Conservation (phyloP, 371 early-diverging fungal genomes). For the Blakeslea trispora region DNA sequence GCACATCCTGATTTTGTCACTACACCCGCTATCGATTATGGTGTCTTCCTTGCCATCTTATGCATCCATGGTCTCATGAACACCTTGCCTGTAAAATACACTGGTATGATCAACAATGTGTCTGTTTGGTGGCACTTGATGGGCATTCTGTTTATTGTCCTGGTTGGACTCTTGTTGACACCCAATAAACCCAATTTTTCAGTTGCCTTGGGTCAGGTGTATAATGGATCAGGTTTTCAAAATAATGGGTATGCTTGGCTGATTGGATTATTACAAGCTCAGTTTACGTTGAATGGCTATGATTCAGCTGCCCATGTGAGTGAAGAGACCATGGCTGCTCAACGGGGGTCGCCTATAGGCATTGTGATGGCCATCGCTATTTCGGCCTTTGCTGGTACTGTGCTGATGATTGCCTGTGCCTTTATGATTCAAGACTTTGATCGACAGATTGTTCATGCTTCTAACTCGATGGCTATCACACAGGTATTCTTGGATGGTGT, state of each 20-base stretch:
- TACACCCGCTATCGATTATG: constrained; percentile 32
- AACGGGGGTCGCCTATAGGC: constrained; percentile 55
- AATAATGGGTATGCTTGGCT: constrained; percentile 36
- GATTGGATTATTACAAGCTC: constrained; percentile 41
- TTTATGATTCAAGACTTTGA: constrained; percentile 64
- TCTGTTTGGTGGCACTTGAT: constrained; percentile 51
- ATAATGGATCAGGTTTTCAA: constrained; percentile 34
- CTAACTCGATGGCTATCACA: constrained; percentile 35
- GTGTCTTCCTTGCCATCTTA: constrained; percentile 44
- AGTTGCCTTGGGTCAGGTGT: constrained; percentile 44
- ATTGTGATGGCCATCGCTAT: constrained; percentile 50
- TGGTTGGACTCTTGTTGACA: constrained; percentile 35
- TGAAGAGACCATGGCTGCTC: constrained; percentile 63
- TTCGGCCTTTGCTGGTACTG: constrained; percentile 55
- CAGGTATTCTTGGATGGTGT: constrained; percentile 55
- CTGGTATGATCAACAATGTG: constrained; percentile 42
- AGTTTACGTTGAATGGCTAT: constrained; percentile 60
- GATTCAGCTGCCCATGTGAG: constrained; percentile 72
- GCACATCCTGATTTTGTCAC: constrained; percentile 43
- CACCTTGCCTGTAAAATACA: constrained; percentile 43
- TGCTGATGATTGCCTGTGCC: constrained; percentile 57
- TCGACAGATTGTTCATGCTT: constrained; percentile 48
- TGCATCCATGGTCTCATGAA: constrained; percentile 52
- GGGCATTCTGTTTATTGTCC: constrained; percentile 38
- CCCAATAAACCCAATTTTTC: constrained; percentile 44